A percentile compares a stretch with the other conserved stretches of the same genome.
phyloP scores from a whole-genome alignment of 768 basidiomycete species.

The Suillus subluteus region DNA sequence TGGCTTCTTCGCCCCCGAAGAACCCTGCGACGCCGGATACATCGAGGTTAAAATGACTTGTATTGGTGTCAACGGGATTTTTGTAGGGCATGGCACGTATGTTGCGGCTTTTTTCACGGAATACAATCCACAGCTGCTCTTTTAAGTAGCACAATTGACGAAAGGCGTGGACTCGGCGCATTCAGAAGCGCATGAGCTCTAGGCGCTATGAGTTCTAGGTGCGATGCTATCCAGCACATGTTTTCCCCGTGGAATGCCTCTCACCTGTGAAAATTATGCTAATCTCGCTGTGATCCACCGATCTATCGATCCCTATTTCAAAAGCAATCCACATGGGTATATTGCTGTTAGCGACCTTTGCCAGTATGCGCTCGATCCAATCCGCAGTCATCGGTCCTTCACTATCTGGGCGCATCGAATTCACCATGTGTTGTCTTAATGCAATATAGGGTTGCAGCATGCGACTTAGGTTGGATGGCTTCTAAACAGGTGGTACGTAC shows the following conservation, averaged over 20 bases:
- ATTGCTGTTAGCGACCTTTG: background rate
- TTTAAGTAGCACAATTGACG: background rate
- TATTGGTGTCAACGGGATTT: slow-evolving; percentile 18
- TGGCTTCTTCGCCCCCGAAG: slow-evolving; percentile 38
- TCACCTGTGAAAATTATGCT: background rate
- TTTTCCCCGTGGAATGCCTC: background rate
- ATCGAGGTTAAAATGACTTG: slow-evolving; percentile 26
- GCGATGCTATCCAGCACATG: background rate
- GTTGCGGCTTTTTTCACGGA: background rate
- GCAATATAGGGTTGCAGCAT: background rate
- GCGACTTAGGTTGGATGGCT: background rate
- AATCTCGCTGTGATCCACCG: background rate
- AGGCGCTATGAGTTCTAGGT: background rate
- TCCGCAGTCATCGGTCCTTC: background rate
- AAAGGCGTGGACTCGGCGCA: background rate
- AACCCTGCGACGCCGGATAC: slow-evolving; percentile 37
- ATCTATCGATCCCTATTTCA: background rate
- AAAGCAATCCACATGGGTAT: too few species aligned
- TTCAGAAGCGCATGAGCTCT: background rate
- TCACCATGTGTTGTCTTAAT: background rate
- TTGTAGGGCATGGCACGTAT: slow-evolving; percentile 12
- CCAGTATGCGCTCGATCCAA: background rate
- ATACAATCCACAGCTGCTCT: background rate
- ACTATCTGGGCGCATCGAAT: background rate
- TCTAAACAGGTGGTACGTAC: background rate